A percentile compares a stretch with the other conserved stretches of the same genome.
Evolutionary conservation across 164 flowering plant genomes (phyloP).

Genomic region (Piper betle): DNA sequence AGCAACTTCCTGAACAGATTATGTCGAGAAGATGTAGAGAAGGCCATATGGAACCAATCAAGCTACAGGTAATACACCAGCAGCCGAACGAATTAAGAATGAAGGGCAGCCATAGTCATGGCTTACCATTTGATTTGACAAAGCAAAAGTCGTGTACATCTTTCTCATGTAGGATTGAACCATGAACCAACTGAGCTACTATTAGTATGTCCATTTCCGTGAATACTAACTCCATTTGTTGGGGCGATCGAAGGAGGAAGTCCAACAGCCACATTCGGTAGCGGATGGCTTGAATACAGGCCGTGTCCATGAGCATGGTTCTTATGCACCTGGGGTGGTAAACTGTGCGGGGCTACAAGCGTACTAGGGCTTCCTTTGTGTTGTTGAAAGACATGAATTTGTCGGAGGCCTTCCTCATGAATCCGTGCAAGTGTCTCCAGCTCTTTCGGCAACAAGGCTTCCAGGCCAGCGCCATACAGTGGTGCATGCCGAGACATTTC

Average conservation of each 20-base stretch:
- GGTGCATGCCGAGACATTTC: slow-evolving; percentile 99
- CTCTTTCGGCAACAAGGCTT: slow-evolving; percentile 82
- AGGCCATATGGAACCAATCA: slow-evolving; percentile 12
- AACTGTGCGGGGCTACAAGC: slow-evolving; percentile 46
- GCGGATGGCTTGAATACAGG: slow-evolving; percentile 32
- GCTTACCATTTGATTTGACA: slow-evolving; percentile 11
- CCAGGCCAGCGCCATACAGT: slow-evolving; percentile 90
- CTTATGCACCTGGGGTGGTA: slow-evolving; percentile 30
- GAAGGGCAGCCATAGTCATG: slow-evolving; percentile 2
- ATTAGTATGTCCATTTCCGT: slow-evolving; percentile 74
- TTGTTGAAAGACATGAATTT: slow-evolving; percentile 74
- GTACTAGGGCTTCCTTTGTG: slow-evolving; percentile 53
- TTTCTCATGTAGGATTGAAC: slow-evolving; percentile 60
- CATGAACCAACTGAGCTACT: slow-evolving; percentile 64
- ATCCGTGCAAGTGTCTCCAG: slow-evolving; percentile 83
- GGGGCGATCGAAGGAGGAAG: slow-evolving; percentile 43
- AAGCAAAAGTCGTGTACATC: background rate
- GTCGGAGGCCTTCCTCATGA: slow-evolving; percentile 92
- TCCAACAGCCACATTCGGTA: slow-evolving; percentile 44
- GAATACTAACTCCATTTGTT: slow-evolving; percentile 65
- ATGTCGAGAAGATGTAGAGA: no score
- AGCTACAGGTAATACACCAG: slow-evolving; percentile 14
- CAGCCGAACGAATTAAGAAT: slow-evolving; percentile 6
- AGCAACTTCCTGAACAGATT: background rate
- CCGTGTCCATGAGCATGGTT: slow-evolving; percentile 41